phyloP scores from a whole-genome alignment of 768 basidiomycete species.

The Kwoniella shandongensis region DNA sequence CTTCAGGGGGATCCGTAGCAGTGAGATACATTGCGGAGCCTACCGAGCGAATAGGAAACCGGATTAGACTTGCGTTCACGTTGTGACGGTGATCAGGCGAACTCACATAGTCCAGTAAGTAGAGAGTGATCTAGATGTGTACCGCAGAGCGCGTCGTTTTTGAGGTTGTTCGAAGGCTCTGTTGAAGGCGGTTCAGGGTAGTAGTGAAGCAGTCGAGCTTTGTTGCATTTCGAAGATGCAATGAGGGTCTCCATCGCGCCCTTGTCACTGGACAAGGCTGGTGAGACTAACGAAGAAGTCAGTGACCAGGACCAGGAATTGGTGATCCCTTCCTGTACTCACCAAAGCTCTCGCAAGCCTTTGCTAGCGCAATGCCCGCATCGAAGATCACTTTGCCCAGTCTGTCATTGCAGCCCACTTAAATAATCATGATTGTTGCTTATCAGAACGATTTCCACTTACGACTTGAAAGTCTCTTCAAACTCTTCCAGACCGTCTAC shows the following conservation, averaged over 20 bases:
- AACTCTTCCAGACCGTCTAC: constrained; percentile 64
- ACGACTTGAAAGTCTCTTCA: constrained; percentile 81
- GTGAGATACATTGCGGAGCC: constrained; percentile 75
- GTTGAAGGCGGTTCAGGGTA: constrained; percentile 67
- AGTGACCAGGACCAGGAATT: no score
- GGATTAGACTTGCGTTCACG: no score
- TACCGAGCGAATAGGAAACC: neutral
- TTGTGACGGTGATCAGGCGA: neutral
- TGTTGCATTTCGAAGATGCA: constrained; percentile 67
- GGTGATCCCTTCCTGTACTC: constrained; percentile 54
- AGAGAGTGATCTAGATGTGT: constrained; percentile 83
- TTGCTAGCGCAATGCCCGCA: constrained; percentile 76
- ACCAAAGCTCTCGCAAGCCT: constrained; percentile 91
- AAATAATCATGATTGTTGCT: neutral
- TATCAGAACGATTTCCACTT: constrained; percentile 57
- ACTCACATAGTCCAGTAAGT: constrained; percentile 85
- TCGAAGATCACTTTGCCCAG: constrained; percentile 62
- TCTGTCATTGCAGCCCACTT: constrained; percentile 58
- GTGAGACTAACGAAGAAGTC: constrained; percentile 10
- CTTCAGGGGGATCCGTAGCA: constrained; percentile 44
- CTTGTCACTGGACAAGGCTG: neutral
- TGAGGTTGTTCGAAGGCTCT: constrained; percentile 54
- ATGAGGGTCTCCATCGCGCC: constrained; percentile 65
- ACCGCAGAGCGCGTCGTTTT: constrained; percentile 82
- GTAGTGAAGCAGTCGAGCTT: constrained; percentile 89